Evolutionary conservation across 352 stramenopile species (phyloP), one percentile per base, ranked within the genome.

Genomic region (Blastocystis sp.): DNA sequence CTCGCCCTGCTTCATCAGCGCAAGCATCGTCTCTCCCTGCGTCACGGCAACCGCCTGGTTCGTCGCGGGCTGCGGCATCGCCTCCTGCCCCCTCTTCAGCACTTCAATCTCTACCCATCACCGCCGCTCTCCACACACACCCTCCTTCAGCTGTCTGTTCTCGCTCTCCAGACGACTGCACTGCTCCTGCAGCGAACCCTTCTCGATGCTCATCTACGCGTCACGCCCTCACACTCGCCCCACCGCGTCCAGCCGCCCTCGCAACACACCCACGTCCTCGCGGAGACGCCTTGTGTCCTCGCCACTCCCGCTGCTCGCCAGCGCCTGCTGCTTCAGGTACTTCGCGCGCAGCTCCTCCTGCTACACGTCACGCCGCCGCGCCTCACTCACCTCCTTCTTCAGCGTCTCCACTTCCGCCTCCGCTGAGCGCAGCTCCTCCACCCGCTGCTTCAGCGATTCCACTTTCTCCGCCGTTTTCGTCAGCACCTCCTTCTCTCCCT

Each of bases 201-300:
- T 26, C 59, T 81, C 71, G 13, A 81, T 21, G 2, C 19, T 21
- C 21, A 39, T 81, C 71, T 81, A 33, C 26, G 4, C 13, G 24
- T 81, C 45, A 81, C 24, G 21, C 24, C 9, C 1, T n/a, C 10
- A n/a, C 4, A 4, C 69, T 1, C 3, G 13, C 26, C 45, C 59
- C 62, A 81, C 71, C 29, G 71, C 71, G n/a, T 81, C 71, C 55
- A 81, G 37, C 62, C 29, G 12, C 16, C 71, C 71, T 9, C 59
- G 50, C 29, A 81, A 33, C 24, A 35, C 50, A 2, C 71, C 71
- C 29, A 24, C 50, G 29, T 81, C 71, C 33, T 81, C 71, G 3
- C 71, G 50, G 3, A 81, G 59, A 12, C 71, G 71, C 37, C 45
- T 65, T 16, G 62, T 16, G 19, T 81, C 71, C 19, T 62, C 29